Conservation (phyloP, 2,329 filamentous ascomycete species). For the Aspergillus puulaauensis region DNA sequence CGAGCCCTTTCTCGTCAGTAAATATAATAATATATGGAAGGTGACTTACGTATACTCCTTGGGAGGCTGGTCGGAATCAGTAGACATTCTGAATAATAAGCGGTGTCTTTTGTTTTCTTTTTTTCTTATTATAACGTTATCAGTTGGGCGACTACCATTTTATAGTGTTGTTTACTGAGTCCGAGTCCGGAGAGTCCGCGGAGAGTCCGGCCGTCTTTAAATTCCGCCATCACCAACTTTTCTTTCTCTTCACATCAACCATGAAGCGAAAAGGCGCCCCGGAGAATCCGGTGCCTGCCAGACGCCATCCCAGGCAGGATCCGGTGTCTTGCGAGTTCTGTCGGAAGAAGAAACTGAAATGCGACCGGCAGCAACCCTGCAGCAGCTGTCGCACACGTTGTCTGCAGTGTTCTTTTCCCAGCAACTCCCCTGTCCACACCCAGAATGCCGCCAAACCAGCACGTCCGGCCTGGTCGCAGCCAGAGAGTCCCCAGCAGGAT, state of each 20-base stretch:
- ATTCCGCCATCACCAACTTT: neutral
- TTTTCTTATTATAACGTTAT: neutral
- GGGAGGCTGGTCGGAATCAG: neutral
- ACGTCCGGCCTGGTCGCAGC: too few relatives aligned
- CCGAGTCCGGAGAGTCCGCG: constrained; percentile 12
- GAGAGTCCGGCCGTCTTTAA: constrained; percentile 18
- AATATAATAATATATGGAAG: neutral
- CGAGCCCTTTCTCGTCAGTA: constrained; percentile 18
- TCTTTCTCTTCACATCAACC: neutral
- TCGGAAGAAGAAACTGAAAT: constrained; percentile 52
- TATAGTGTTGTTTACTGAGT: too few relatives aligned
- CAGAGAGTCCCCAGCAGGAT: neutral
- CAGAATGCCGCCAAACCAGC: neutral
- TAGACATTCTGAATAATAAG: too few relatives aligned
- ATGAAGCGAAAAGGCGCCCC: constrained; percentile 25
- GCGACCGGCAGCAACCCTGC: constrained; percentile 53
- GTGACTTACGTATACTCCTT: constrained; percentile 28
- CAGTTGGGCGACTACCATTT: too few relatives aligned
- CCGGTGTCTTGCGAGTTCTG: constrained; percentile 43
- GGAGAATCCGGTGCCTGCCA: constrained; percentile 6
- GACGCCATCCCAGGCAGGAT: constrained; percentile 30
- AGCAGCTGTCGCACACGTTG: constrained; percentile 44
- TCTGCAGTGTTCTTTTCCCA: constrained; percentile 22
- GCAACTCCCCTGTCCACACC: neutral
- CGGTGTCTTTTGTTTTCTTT: neutral